These are phyloP conservation scores for Diplodia seriata DNA, from an alignment of 2,329 filamentous ascomycete species.

Conservation along the genomic window DNA sequence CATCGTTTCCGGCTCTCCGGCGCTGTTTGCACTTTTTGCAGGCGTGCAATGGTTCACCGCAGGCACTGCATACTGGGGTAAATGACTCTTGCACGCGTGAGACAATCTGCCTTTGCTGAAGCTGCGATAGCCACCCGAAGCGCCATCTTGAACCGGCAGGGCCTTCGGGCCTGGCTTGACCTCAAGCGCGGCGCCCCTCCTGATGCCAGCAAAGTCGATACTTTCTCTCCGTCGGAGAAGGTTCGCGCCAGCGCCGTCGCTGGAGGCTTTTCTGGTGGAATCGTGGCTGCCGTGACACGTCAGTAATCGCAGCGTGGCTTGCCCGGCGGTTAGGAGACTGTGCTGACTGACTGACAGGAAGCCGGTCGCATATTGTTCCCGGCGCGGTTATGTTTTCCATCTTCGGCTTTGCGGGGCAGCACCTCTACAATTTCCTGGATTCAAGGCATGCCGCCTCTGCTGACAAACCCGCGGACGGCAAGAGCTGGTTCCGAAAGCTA, in stretches of 20 bases:
- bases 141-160: slow-evolving; percentile 47
- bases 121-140: slow-evolving; percentile 41
- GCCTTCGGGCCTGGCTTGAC: slow-evolving; percentile 42
- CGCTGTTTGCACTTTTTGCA: slow-evolving; percentile 73
- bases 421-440: slow-evolving; percentile 61
- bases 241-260: slow-evolving; percentile 72
- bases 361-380: slow-evolving; percentile 54
- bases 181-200: slow-evolving; percentile 28
- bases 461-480: slow-evolving; percentile 46
- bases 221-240: slow-evolving; percentile 60
- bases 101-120: slow-evolving; percentile 14
- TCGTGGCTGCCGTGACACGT: slow-evolving; percentile 49
- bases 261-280: slow-evolving; percentile 68
- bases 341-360: slow-evolving; percentile 31
- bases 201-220: slow-evolving; percentile 3
- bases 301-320: slow-evolving; percentile 12
- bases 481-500: slow-evolving; percentile 56
- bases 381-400: slow-evolving; percentile 66
- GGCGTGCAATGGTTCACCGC: slow-evolving; percentile 83
- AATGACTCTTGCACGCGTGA: background rate
- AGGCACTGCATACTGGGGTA: slow-evolving; percentile 73
- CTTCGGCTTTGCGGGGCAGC: slow-evolving; percentile 64
- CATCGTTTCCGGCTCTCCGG: slow-evolving; percentile 68
- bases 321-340: background rate
- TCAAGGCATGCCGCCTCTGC: slow-evolving; percentile 36